These are phyloP conservation scores for Phylloporus sp. DNA, from an alignment of 768 basidiomycete species.

Conservation along the genomic window DNA sequence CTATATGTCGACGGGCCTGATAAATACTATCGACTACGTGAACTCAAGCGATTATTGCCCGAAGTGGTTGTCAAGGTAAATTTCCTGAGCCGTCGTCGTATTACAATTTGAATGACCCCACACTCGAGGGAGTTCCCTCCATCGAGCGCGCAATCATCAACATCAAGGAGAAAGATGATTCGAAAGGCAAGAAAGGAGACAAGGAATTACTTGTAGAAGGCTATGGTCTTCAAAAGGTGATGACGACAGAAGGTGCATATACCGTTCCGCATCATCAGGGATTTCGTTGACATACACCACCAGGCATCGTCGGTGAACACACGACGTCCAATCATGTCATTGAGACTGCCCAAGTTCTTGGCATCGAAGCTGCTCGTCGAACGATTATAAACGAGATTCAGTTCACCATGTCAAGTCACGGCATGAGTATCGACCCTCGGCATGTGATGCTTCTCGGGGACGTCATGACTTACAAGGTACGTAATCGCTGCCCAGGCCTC, in stretches of 20 bases:
- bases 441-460: constrained; percentile 98
- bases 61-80: constrained; percentile 86
- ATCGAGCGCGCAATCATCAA: constrained; percentile 94
- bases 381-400: constrained; percentile 98
- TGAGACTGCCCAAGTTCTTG: constrained; percentile 91
- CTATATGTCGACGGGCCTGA: constrained; percentile 75
- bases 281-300: not conserved
- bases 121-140: constrained; percentile 67
- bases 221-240: constrained; percentile 93
- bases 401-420: constrained; percentile 94
- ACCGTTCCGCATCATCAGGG: not conserved
- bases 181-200: constrained; percentile 75
- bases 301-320: constrained; percentile 87
- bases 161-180: constrained; percentile 84
- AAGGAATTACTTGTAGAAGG: constrained; percentile 96
- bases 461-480: constrained; percentile 96
- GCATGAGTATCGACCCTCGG: constrained; percentile 97
- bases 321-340: constrained; percentile 98
- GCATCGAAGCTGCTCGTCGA: constrained; percentile 91
- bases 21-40: constrained; percentile 79
- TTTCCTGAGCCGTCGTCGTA: not conserved
- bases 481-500: constrained; percentile 1
- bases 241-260: constrained; percentile 85
- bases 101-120: not conserved
- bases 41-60: constrained; percentile 77